Percentiles rank a stretch among this genome's conserved stretches.
These are phyloP conservation scores for Tylopilus subfusipes DNA, from an alignment of 768 basidiomycete genomes.

Conservation along the genomic window DNA sequence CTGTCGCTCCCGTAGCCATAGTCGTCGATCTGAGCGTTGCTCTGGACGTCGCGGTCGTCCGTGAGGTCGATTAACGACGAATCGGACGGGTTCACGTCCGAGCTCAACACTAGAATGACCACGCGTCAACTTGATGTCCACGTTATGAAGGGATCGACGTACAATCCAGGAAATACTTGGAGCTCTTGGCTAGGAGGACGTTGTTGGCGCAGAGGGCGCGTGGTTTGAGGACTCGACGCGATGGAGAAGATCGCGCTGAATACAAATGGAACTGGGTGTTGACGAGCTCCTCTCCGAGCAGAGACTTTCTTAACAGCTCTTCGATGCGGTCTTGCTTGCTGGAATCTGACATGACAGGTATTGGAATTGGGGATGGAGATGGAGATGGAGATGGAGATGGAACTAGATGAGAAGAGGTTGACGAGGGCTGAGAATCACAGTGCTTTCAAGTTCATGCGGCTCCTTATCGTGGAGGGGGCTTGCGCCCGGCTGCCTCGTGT, in stretches of 20 bases:
- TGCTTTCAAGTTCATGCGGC: too few species aligned
- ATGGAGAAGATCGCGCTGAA: constrained; percentile 14
- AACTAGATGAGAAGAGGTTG: too few species aligned
- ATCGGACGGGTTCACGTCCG: constrained; percentile 11
- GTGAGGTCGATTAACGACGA: constrained; percentile 14
- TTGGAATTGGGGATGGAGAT: too few species aligned
- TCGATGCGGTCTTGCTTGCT: constrained; percentile 12
- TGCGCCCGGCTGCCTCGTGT: too few species aligned
- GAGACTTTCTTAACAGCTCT: constrained; percentile 21
- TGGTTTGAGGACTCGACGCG: constrained; percentile 12
- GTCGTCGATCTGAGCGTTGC: constrained; percentile 9
- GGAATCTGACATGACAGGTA: constrained; percentile 1
- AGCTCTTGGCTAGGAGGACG: constrained; percentile 20
- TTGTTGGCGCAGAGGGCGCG: constrained; percentile 30
- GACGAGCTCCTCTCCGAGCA: too few species aligned
- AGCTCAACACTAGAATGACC: constrained; percentile 28
- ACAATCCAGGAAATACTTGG: too few species aligned
- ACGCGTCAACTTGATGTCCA: too few species aligned
- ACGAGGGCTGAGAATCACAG: too few species aligned
- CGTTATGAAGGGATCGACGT: too few species aligned
- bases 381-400: too few species aligned
- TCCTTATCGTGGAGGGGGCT: too few species aligned
- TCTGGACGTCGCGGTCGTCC: constrained; percentile 7
- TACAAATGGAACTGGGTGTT: constrained; percentile 32
- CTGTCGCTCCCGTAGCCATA: too few species aligned